Evolutionary conservation across 2,329 filamentous ascomycete species (phyloP).

Genomic region (Colletotrichum higginsianum): DNA sequence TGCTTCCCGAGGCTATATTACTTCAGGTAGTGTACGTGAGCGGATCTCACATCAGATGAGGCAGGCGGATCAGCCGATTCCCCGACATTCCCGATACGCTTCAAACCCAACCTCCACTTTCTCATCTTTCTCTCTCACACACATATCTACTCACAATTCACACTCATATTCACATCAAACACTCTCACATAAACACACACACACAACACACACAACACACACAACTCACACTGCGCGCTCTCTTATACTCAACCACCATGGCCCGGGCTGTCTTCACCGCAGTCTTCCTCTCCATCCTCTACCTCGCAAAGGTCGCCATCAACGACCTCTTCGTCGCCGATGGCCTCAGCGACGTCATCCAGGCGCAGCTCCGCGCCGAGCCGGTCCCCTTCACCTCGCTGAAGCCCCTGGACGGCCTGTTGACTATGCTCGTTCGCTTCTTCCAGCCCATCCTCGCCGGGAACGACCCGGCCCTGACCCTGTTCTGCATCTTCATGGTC

Average conservation of each 20-base stretch:
- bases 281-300: slow-evolving; percentile 21
- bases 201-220: too few relatives aligned
- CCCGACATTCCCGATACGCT: background rate
- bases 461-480: slow-evolving; percentile 30
- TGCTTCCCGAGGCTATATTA: background rate
- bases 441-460: slow-evolving; percentile 43
- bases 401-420: slow-evolving; percentile 40
- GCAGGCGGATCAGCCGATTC: background rate
- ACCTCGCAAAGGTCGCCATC: slow-evolving; percentile 34
- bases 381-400: slow-evolving; percentile 43
- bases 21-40: too few relatives aligned
- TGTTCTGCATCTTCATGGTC: slow-evolving; percentile 44
- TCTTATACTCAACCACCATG: background rate
- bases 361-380: slow-evolving; percentile 1
- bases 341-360: slow-evolving; percentile 15
- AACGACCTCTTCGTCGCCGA: slow-evolving; percentile 27
- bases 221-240: background rate
- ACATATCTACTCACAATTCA: too few relatives aligned
- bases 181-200: too few relatives aligned
- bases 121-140: too few relatives aligned
- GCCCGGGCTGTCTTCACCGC: slow-evolving; percentile 17
- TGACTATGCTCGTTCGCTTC: slow-evolving; percentile 42
- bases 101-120: background rate
- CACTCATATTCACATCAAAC: too few relatives aligned
- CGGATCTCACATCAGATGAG: background rate